phyloP scores from a whole-genome alignment of 371 early-diverging fungal genomes.

The Mucor plumbeus region DNA sequence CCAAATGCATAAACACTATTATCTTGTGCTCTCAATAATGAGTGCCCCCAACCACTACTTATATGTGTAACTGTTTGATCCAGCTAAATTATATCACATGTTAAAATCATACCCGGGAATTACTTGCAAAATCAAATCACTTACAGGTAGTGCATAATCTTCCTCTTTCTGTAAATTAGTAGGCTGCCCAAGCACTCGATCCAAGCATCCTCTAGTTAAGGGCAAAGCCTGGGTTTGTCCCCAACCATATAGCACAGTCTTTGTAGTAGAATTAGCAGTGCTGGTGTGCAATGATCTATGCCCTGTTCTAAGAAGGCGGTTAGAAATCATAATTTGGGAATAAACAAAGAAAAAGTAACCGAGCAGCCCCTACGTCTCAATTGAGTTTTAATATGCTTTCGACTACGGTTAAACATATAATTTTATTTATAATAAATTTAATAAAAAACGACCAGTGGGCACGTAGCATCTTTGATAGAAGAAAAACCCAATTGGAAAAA shows the following conservation, averaged over 20 bases:
- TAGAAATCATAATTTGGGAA: neutral
- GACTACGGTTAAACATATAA: no score
- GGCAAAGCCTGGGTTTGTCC: constrained; percentile 46
- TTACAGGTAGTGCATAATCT: constrained; percentile 49
- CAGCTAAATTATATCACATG: constrained; percentile 6
- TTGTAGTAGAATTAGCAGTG: neutral
- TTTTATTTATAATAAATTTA: no score
- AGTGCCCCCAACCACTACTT: constrained; percentile 56
- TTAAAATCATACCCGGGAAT: neutral
- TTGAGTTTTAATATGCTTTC: neutral
- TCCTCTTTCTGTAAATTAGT: constrained; percentile 27
- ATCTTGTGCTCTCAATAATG: constrained; percentile 31
- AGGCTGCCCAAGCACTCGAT: constrained; percentile 32
- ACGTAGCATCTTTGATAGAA: no score
- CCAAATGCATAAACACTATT: constrained; percentile 46
- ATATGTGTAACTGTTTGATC: constrained; percentile 33
- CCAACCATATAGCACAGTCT: constrained; percentile 44
- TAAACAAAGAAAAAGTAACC: neutral
- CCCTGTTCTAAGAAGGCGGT: neutral
- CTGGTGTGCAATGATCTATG: constrained; percentile 6
- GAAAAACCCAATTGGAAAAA: no score
- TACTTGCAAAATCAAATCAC: neutral
- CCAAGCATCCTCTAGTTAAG: constrained; percentile 24
- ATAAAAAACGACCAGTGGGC: no score
- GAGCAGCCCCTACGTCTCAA: neutral